Evolutionary conservation across 1,284 basidiomycete species (phyloP).

Genomic region (Crepidotus sp.): DNA sequence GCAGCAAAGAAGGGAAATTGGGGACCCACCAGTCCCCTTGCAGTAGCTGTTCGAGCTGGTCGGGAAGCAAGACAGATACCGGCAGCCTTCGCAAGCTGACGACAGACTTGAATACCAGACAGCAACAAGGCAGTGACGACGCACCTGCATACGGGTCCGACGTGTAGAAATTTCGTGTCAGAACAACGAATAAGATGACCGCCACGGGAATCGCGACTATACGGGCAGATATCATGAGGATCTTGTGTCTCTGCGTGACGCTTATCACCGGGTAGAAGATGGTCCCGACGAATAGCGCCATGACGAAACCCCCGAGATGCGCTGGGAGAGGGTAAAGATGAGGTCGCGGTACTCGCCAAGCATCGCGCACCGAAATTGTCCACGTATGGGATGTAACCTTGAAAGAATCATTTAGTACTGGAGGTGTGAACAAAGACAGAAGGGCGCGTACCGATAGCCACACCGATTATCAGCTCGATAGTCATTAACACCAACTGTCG

Average conservation of each 20-base stretch:
- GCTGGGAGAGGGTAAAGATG: conserved; percentile 30
- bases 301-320: conserved; percentile 67
- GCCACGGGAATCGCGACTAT: conserved; percentile 66
- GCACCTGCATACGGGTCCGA: conserved; percentile 71
- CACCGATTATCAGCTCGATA: conserved; percentile 76
- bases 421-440: conserved; percentile 45
- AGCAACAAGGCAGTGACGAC: conserved; percentile 19
- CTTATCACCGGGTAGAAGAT: conserved; percentile 88
- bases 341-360: conserved; percentile 16
- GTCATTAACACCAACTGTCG: conserved; percentile 68
- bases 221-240: conserved; percentile 71
- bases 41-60: conserved; percentile 71
- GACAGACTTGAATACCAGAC: neutral
- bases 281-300: conserved; percentile 78
- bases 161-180: conserved; percentile 79
- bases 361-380: conserved; percentile 61
- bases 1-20: neutral
- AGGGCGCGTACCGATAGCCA: conserved; percentile 64
- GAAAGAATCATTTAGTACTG: neutral
- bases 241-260: conserved; percentile 60
- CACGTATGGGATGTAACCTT: conserved; percentile 32
- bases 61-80: conserved; percentile 84
- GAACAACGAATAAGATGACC: conserved; percentile 73
- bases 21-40: conserved; percentile 42
- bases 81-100: conserved; percentile 79